A percentile compares a stretch with the other conserved stretches of the same genome.
phyloP scores from a whole-genome alignment of 2,329 filamentous ascomycete species.

The Madurella fahalii region DNA sequence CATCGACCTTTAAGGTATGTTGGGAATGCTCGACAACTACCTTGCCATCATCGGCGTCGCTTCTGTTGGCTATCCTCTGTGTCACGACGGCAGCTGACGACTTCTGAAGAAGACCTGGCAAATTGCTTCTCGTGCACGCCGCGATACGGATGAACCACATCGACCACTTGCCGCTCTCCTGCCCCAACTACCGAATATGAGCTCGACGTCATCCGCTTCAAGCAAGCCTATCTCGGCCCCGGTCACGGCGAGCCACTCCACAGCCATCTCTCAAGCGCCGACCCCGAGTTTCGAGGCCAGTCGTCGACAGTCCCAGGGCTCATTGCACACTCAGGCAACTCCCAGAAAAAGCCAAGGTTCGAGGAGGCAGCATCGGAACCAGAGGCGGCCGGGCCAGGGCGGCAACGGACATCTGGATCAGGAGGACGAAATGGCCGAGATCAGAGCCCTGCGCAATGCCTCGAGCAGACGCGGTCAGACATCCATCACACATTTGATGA shows the following conservation, averaged over 20 bases:
- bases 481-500: constrained; percentile 94
- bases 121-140: not conserved
- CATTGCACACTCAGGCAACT: constrained; percentile 36
- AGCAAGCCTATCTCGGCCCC: constrained; percentile 50
- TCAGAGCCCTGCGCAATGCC: constrained; percentile 55
- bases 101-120: not conserved
- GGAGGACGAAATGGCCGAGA: constrained; percentile 85
- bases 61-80: not conserved
- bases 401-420: constrained; percentile 47
- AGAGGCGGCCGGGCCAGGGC: constrained; percentile 57
- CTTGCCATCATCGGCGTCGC: not conserved
- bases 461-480: constrained; percentile 84
- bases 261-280: constrained; percentile 39
- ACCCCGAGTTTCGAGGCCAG: constrained; percentile 47
- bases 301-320: constrained; percentile 42
- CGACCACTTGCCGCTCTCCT: not conserved
- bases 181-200: constrained; percentile 27
- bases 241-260: constrained; percentile 38
- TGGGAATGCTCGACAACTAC: not conserved
- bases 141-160: not conserved
- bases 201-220: constrained; percentile 35
- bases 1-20: not conserved
- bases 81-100: not conserved
- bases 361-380: constrained; percentile 79
- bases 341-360: constrained; percentile 72